Percentiles rank a stretch among this genome's conserved stretches.
phyloP scores from a whole-genome alignment of 805 yeast species.

The Jamesozyma spencerorum region DNA sequence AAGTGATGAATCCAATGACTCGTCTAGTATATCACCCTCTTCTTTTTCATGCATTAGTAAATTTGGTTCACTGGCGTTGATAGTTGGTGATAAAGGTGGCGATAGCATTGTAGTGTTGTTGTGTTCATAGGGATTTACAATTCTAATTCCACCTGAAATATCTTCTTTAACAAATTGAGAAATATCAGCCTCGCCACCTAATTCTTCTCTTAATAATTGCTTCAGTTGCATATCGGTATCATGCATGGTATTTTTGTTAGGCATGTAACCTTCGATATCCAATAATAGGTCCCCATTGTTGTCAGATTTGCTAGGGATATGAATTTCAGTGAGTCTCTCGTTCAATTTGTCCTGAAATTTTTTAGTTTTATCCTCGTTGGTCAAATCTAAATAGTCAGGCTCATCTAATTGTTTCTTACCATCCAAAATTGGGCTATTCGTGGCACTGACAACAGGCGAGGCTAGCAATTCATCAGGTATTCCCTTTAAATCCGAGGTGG shows the following conservation, averaged over 20 bases:
- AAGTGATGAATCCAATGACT: neutral
- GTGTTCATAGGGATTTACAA: slow-evolving; percentile 32
- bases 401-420: slow-evolving; percentile 25
- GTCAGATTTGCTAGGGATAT: slow-evolving; percentile 81
- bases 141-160: slow-evolving; percentile 57
- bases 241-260: slow-evolving; percentile 67
- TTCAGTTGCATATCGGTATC: slow-evolving; percentile 69
- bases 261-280: slow-evolving; percentile 94
- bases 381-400: slow-evolving; percentile 29
- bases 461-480: slow-evolving; percentile 75
- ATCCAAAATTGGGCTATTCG: slow-evolving; percentile 44
- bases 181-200: slow-evolving; percentile 45
- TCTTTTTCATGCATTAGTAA: neutral
- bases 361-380: slow-evolving; percentile 8
- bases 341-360: slow-evolving; percentile 39
- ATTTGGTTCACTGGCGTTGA: slow-evolving; percentile 11
- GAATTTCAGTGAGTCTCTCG: slow-evolving; percentile 52
- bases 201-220: slow-evolving; percentile 66
- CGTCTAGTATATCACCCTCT: neutral
- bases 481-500: slow-evolving; percentile 44
- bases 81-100: slow-evolving; percentile 19
- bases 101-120: slow-evolving; percentile 5
- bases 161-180: slow-evolving; percentile 45
- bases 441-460: slow-evolving; percentile 71
- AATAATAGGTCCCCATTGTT: slow-evolving; percentile 82